Conservation (phyloP, 2,329 filamentous ascomycete genomes). For the Sporothrix schenckii region DNA sequence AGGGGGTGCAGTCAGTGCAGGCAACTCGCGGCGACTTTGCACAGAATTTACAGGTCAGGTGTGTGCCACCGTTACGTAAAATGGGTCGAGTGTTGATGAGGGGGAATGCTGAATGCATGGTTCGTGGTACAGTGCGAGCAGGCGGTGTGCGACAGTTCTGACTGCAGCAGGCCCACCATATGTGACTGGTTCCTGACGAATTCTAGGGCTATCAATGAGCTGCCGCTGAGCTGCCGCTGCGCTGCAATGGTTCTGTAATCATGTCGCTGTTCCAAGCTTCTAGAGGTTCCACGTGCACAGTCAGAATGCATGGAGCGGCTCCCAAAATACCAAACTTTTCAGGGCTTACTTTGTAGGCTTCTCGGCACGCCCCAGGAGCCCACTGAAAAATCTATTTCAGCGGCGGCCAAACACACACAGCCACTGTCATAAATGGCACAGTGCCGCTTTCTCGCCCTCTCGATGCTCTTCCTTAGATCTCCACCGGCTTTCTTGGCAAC, state of each 20-base stretch:
- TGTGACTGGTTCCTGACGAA: neutral
- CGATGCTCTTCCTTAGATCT: neutral
- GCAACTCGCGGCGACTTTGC: neutral
- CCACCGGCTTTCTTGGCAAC: slow-evolving; percentile 19
- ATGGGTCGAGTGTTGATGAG: neutral
- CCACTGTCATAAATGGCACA: neutral
- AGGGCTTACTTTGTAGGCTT: neutral
- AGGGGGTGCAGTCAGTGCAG: neutral
- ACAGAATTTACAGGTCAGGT: slow-evolving; percentile 21
- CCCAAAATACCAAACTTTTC: neutral
- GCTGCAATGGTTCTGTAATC: neutral
- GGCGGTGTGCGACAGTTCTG: neutral
- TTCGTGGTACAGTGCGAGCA: slow-evolving; percentile 13
- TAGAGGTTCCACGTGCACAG: neutral
- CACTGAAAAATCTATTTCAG: slow-evolving; percentile 10
- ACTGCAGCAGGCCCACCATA: no score
- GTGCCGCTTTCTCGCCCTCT: neutral
- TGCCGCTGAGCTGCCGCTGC: neutral
- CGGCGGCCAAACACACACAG: neutral
- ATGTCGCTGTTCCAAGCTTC: neutral
- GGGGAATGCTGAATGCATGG: neutral
- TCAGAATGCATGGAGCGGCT: neutral
- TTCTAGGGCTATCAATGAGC: neutral
- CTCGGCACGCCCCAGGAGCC: neutral
- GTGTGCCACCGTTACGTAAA: slow-evolving; percentile 27